Conservation (phyloP, 1,284 basidiomycete species). For the Austropuccinia psidii region DNA sequence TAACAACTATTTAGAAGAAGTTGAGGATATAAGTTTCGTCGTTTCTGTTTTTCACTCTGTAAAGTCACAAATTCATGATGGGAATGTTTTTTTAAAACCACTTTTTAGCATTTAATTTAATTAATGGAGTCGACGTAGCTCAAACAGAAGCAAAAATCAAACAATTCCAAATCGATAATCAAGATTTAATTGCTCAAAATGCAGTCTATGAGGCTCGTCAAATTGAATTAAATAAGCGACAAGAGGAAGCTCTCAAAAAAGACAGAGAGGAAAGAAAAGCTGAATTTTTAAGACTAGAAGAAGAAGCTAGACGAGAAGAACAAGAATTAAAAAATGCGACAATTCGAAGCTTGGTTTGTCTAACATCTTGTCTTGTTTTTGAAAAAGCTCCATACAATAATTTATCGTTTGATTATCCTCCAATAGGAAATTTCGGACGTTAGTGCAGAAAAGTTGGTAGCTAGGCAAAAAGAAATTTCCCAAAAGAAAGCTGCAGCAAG, state of each 20-base stretch:
- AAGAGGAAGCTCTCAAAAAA: slow-evolving; percentile 56
- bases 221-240: slow-evolving; percentile 60
- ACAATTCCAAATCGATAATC: slow-evolving; percentile 70
- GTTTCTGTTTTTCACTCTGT: not conserved
- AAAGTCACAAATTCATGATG: not conserved
- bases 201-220: slow-evolving; percentile 67
- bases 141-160: slow-evolving; percentile 76
- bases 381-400: not conserved
- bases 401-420: not conserved
- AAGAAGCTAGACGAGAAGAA: slow-evolving; percentile 31
- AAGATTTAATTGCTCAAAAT: slow-evolving; percentile 68
- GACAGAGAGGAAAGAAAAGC: slow-evolving; percentile 30
- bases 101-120: slow-evolving; percentile 77
- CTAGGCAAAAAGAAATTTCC: slow-evolving; percentile 13
- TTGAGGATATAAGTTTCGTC: slow-evolving; percentile 80
- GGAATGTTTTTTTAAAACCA: not conserved
- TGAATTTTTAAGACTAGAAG: slow-evolving; percentile 27
- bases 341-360: slow-evolving; percentile 28
- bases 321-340: slow-evolving; percentile 26
- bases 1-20: slow-evolving; percentile 92
- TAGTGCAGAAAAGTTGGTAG: slow-evolving; percentile 24
- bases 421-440: slow-evolving; percentile 22
- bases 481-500: slow-evolving; percentile 26
- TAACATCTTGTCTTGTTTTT: not conserved
- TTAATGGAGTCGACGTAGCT: slow-evolving; percentile 78